Evolutionary conservation across 495 filamentous ascomycete genomes (phyloP), one percentile per base, ranked within the genome.

Genomic region (Lasiosphaeris hirsuta): DNA sequence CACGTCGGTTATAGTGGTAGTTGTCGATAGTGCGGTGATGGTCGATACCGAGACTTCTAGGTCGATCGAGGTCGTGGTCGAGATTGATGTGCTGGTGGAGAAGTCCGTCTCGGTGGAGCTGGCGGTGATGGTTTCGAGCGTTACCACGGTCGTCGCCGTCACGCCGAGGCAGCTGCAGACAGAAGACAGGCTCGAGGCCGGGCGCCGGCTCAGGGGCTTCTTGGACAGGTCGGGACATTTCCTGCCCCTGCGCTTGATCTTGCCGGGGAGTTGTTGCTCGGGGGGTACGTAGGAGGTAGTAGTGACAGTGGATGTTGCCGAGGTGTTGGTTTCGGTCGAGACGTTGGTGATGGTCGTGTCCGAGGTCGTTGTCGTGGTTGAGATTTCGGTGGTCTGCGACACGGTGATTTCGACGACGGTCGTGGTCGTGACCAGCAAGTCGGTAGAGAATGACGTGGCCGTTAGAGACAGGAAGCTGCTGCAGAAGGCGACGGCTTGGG

Each of bases 111-210:
- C 42, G 37, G 51, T 51, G 30, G 48, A 17, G 30, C 10, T 51
- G 6, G 11, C 33, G 13, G 48, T 51, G 30, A 8, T 14, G 3
- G 34, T 51, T 4, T 9, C 13, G 35, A 36, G 38, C 33, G 49
- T 49, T 3, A 33, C 35, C 17, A 11, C 10, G 8, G 45, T 23
- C 10, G 7, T 11, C 10, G 37, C 51, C 1, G 14, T 30, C 37
- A 53, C 42, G 15, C 38, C 51, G 38, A 53, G 51, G 38, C 51
- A 53, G 51, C 38, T 19, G 38, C 51, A 53, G 15, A 23, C 19
- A 11, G 51, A 53, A 10, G 51, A 42, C 37, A 53, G 14, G 13
- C 33, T 42, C 11, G 15, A 7, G 4, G 51, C 15, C 8, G 35
- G 35, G 13, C 13, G 33, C 7, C 34, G 33, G 10, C 5, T 19